phyloP scores from a whole-genome alignment of 2,329 filamentous ascomycete genomes.

The Madurella mycetomatis region DNA sequence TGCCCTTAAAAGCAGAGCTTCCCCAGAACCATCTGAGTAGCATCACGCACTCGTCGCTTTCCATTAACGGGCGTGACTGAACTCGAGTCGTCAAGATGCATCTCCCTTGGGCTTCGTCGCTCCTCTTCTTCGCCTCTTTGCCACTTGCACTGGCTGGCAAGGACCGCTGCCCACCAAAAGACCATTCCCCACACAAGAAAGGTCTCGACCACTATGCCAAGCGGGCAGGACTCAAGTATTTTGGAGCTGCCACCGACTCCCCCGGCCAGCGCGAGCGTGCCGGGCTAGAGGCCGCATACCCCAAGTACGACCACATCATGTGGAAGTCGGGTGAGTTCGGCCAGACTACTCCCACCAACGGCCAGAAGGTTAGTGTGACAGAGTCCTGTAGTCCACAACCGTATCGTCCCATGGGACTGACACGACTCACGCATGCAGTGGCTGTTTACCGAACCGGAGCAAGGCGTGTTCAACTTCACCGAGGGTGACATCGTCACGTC shows the following conservation, averaged over 20 bases:
- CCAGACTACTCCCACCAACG: slow-evolving; percentile 57
- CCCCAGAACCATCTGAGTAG: neutral
- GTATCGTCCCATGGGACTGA: neutral
- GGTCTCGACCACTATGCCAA: slow-evolving; percentile 35
- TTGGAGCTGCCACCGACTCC: slow-evolving; percentile 58
- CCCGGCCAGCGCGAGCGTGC: slow-evolving; percentile 38
- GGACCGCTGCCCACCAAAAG: neutral
- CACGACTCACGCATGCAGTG: slow-evolving; percentile 34
- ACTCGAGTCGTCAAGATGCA: slow-evolving; percentile 18
- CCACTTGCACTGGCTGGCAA: slow-evolving; percentile 14
- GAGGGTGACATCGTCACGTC: slow-evolving; percentile 49
- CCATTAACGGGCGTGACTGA: neutral
- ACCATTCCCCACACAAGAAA: slow-evolving; percentile 2
- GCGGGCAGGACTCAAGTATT: slow-evolving; percentile 53
- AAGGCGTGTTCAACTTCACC: slow-evolving; percentile 56
- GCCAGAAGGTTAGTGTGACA: slow-evolving; percentile 38
- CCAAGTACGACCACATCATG: slow-evolving; percentile 51
- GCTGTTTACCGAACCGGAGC: slow-evolving; percentile 56
- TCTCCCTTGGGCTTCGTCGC: slow-evolving; percentile 15
- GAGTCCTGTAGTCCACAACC: neutral
- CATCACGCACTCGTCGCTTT: neutral
- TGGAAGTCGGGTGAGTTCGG: slow-evolving; percentile 55
- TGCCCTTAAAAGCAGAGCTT: neutral
- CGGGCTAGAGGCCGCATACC: slow-evolving; percentile 47
- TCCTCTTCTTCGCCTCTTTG: slow-evolving; percentile 18